Percentiles rank a stretch among this genome's conserved stretches.
These are phyloP conservation scores for Psilocybe tampanensis DNA, from an alignment of 768 basidiomycete species.

Conservation along the genomic window DNA sequence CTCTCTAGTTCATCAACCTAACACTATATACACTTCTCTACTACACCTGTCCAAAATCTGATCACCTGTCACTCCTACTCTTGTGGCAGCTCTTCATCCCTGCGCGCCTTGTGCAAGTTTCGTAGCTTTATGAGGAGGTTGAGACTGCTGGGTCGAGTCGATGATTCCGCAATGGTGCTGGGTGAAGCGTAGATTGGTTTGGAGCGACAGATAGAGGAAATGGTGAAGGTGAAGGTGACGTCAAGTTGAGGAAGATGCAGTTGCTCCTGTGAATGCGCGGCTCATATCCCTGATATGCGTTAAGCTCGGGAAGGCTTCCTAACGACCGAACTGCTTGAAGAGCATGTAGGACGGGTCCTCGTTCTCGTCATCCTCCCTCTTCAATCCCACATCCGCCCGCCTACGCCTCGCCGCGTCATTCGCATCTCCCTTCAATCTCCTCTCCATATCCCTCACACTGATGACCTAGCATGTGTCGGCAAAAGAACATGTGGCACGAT, in stretches of 20 bases:
- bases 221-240: background rate
- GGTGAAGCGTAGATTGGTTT: no score
- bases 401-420: conserved; percentile 26
- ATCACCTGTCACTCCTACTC: no score
- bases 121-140: no score
- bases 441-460: conserved; percentile 72
- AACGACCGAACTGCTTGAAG: conserved; percentile 59
- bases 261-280: conserved; percentile 49
- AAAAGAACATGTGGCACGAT: conserved; percentile 76
- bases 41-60: no score
- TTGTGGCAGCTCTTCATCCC: no score
- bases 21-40: no score
- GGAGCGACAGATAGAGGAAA: no score
- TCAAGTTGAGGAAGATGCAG: background rate
- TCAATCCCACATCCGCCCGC: conserved; percentile 3
- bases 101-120: no score
- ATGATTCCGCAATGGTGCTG: no score
- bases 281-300: conserved; percentile 69
- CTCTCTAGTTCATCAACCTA: no score
- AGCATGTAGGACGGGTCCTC: conserved; percentile 65
- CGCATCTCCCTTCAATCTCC: conserved; percentile 53
- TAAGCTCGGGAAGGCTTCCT: conserved; percentile 63
- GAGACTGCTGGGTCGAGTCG: no score
- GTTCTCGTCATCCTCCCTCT: conserved; percentile 19
- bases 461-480: conserved; percentile 69